Base-by-base conservation (phyloP, 495 filamentous ascomycete species). In the Talaromyces trachyspermus region DNA sequence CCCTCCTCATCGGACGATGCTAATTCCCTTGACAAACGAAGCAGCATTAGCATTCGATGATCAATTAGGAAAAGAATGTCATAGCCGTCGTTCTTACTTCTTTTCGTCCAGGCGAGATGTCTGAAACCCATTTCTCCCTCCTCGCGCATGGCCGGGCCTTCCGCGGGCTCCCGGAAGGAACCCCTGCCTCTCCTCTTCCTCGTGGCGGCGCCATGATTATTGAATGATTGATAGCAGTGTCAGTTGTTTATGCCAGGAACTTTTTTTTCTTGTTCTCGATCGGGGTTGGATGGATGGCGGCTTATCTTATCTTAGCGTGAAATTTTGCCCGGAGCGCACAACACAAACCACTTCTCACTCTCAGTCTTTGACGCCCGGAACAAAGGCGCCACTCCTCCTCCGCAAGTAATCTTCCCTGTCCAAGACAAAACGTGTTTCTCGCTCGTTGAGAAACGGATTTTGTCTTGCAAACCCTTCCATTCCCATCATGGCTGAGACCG, bases 401-500 rank as follows among this genome's bases (percentile, higher is more conserved):
- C 56, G 53, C 52, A 54, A 53, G 43, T 29, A 47, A 45, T 15
- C 48, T 32, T 22, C 22, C 29, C n/a, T 36, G 27, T 52, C 39
- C 43, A 48, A 40, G 43, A 42, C 39, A 45, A 30, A 30, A 23
- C 11, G 26, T 53, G 46, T 41, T 53, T 53, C 46, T 30, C 40
- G 12, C 17, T 29, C 14, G 4, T 19, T 23, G 25, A 19, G 29
- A 27, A 32, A 35, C 39, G 48, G 41, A 22, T 36, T 29, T 41
- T n/a, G 30, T 27, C 18, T 40, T 43, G 35, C 35, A 19, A 10
- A 18, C 25, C 27, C 27, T 29, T 47, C 41, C 32, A 49, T 55
- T 48, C 48, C 63, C 76, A 87, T 48, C 68, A 96, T 96, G 91
- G 82, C 87, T 57, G 81, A 85, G 57, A 73, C 78, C 49, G 84